Evolutionary conservation across 2,329 filamentous ascomycete genomes (phyloP).

Genomic region (Stagonosporopsis vannaccii): DNA sequence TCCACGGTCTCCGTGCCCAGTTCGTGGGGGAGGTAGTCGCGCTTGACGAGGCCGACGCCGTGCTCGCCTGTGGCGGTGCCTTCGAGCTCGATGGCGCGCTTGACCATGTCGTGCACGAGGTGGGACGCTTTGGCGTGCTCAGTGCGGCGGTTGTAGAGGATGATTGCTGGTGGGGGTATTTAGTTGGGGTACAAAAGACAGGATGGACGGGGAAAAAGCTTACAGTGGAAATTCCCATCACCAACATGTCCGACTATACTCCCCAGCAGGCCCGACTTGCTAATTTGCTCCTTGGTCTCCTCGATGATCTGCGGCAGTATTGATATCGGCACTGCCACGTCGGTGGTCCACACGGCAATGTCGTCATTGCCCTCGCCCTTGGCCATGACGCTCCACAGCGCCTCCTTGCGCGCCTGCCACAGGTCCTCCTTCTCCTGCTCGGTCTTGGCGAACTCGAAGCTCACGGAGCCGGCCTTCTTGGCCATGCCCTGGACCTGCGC

Average conservation of each 20-base stretch:
- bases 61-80: slow-evolving; percentile 88
- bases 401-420: slow-evolving; percentile 79
- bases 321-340: slow-evolving; percentile 80
- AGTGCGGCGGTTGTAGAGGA: slow-evolving; percentile 68
- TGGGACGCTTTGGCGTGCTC: slow-evolving; percentile 72
- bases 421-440: slow-evolving; percentile 72
- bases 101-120: slow-evolving; percentile 83
- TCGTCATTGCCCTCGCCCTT: slow-evolving; percentile 66
- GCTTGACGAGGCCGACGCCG: slow-evolving; percentile 82
- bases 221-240: slow-evolving; percentile 76
- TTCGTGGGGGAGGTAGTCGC: slow-evolving; percentile 82
- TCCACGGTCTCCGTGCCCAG: slow-evolving; percentile 77
- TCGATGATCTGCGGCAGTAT: slow-evolving; percentile 77
- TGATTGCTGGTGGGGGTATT: slow-evolving; percentile 59
- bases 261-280: slow-evolving; percentile 66
- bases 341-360: slow-evolving; percentile 76
- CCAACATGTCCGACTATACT: slow-evolving; percentile 77
- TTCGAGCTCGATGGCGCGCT: slow-evolving; percentile 83
- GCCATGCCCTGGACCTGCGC: slow-evolving; percentile 69
- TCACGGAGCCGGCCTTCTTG: slow-evolving; percentile 65
- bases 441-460: slow-evolving; percentile 73
- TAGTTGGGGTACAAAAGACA: not conserved
- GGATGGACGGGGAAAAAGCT: slow-evolving; percentile 26
- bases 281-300: slow-evolving; percentile 73
- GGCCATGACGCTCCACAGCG: slow-evolving; percentile 75